Evolutionary conservation across 768 basidiomycete genomes (phyloP), one percentile per base, ranked within the genome.

Genomic region (Daedalea quercina): DNA sequence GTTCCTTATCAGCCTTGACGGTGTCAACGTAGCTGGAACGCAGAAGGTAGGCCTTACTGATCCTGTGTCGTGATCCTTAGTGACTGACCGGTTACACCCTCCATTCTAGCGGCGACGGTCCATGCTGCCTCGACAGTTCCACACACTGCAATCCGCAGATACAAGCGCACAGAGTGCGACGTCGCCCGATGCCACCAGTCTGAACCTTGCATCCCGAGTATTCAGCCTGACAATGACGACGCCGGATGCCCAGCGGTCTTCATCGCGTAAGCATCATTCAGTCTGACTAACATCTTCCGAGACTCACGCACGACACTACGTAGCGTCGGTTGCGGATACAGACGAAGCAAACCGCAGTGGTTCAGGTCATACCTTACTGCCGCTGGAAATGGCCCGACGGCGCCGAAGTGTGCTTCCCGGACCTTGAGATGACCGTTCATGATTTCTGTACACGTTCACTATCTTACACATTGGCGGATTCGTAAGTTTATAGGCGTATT

Each of bases 361-460:
- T 54, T 15, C 41, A 44, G 15, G 81, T 84, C 28, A 75, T 78
- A 11, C 52, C 52, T 59, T 90, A 24, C 75, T 86, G 3, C 87
- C 87, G 0, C 69, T 90, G 33, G 87, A 90, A 66, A 76, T 78
- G 58, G 87, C 85, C 26, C 69, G 77, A 53, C 75, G 82, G 47
- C 77, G 76, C 55, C 55, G 71, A 57, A 75, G 69, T 48, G 59
- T 66, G 19, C 59, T 60, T 67, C 7, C 48, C 23, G n/a, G 22
- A 31, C 7, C 13, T 15, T 23, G 24, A 22, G 37, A 19, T 40
- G 15, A 17, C 3, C 17, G 37, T 7, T 19, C 8, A 40, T 44
- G 20, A 44, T 44, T 44, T 44, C 19, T 13, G 44, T 9, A 26
- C 3, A 26, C 23, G 44, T 26, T 23, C 17, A 42, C 40, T 42